These are phyloP conservation scores for Scutellaria baicalensis DNA, from an alignment of 257 asterid species.

Conservation along the genomic window DNA sequence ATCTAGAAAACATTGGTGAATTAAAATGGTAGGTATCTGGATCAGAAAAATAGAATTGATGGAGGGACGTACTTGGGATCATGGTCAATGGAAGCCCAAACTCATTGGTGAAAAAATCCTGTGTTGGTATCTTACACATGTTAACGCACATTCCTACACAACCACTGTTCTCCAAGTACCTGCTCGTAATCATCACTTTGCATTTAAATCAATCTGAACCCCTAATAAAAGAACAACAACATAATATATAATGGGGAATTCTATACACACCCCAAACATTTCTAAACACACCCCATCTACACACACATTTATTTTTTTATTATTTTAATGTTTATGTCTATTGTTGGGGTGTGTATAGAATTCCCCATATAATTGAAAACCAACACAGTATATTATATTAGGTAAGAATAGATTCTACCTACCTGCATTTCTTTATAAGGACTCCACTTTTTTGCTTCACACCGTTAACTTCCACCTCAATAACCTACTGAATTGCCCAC, in stretches of 20 bases:
- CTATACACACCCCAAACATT: too few relatives aligned
- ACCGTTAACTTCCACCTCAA: slow-evolving; percentile 80
- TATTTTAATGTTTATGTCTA: too few relatives aligned
- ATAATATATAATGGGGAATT: too few relatives aligned
- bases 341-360: too few relatives aligned
- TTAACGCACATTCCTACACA: slow-evolving; percentile 95
- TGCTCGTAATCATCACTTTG: neutral
- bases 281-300: too few relatives aligned
- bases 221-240: too few relatives aligned
- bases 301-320: too few relatives aligned
- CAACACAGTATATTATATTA: too few relatives aligned
- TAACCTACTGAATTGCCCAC: slow-evolving; percentile 47
- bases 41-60: neutral
- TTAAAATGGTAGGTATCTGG: neutral
- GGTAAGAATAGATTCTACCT: too few relatives aligned
- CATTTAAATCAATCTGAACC: neutral
- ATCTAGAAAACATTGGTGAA: slow-evolving; percentile 29
- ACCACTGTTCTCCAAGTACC: slow-evolving; percentile 95
- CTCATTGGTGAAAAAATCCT: slow-evolving; percentile 92
- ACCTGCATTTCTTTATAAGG: slow-evolving; percentile 94
- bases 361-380: too few relatives aligned
- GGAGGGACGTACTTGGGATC: slow-evolving; percentile 75
- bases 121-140: slow-evolving; percentile 97
- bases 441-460: slow-evolving; percentile 92
- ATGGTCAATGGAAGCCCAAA: slow-evolving; percentile 95